Conservation (phyloP, 1,139 yeast species). For the Blastobotrys ciferrii region DNA sequence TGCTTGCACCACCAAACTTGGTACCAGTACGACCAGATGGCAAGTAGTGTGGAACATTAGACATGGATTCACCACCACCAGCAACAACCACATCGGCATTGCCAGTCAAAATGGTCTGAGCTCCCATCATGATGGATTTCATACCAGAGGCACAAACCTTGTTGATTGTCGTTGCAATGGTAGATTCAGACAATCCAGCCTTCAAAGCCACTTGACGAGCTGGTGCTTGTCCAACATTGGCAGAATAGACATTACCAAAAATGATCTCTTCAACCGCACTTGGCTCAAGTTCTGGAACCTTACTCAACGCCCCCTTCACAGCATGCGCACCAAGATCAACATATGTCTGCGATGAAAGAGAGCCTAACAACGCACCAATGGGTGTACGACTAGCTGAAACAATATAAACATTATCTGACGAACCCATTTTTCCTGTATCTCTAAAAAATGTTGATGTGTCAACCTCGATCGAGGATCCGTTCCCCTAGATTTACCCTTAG, state of each 20-base stretch:
- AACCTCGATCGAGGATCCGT: too few relatives aligned
- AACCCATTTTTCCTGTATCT: not conserved
- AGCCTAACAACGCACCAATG: conserved; percentile 88
- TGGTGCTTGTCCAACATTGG: conserved; percentile 95
- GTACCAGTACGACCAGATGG: conserved; percentile 85
- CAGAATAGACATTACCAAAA: conserved; percentile 91
- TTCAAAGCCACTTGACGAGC: conserved; percentile 95
- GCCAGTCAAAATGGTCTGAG: conserved; percentile 87
- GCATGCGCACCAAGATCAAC: conserved; percentile 91
- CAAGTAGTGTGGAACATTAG: conserved; percentile 90
- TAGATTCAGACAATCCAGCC: conserved; percentile 76
- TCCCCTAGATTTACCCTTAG: too few relatives aligned
- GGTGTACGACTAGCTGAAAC: conserved; percentile 94
- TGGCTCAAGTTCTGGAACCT: conserved; percentile 79
- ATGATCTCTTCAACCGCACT: conserved; percentile 79
- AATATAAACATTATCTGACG: conserved; percentile 63
- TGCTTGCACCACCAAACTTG: conserved; percentile 75
- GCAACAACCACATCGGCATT: conserved; percentile 89
- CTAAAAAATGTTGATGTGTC: not conserved
- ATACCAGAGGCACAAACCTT: conserved; percentile 97
- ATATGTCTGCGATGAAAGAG: conserved; percentile 67
- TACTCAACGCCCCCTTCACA: conserved; percentile 77
- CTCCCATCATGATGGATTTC: conserved; percentile 86
- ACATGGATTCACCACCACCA: conserved; percentile 98
- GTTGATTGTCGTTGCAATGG: conserved; percentile 87